Conservation (phyloP, 305 asterid genomes). For the Fraxinus sp. region DNA sequence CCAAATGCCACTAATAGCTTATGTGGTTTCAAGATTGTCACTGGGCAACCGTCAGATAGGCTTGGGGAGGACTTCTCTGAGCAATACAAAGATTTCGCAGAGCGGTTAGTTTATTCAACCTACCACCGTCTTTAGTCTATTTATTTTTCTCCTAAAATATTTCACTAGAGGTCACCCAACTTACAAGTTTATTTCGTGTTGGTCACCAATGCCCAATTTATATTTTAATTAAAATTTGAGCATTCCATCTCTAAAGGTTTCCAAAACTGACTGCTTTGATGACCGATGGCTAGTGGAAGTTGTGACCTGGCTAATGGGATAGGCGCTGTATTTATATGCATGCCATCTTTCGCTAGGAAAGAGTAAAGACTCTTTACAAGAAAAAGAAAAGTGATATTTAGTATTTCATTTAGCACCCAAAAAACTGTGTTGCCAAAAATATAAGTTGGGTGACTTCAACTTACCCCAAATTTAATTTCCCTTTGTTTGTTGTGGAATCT, state of each 20-base stretch:
- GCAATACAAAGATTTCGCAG: conserved; percentile 68
- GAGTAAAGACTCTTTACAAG: neutral
- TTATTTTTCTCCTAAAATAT: neutral
- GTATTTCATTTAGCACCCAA: neutral
- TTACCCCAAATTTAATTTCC: neutral
- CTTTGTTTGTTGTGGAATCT: neutral
- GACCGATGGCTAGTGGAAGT: neutral
- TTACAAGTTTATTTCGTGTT: neutral
- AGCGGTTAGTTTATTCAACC: conserved; percentile 53
- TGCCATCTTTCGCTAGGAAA: neutral
- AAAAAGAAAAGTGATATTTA: neutral
- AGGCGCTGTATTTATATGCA: neutral
- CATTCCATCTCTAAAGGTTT: neutral
- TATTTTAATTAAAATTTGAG: neutral
- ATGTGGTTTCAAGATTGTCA: conserved; percentile 95
- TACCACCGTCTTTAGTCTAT: neutral
- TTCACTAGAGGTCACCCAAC: neutral
- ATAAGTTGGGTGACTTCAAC: neutral
- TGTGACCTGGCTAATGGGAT: neutral
- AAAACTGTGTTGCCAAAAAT: neutral
- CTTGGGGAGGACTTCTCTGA: conserved; percentile 98
- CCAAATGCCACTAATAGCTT: conserved; percentile 90
- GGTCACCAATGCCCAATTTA: neutral
- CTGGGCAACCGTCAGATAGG: conserved; percentile 99
- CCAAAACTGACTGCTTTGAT: neutral